phyloP scores from a whole-genome alignment of 2,329 filamentous ascomycete species.

The Ophiobolus disseminans region DNA sequence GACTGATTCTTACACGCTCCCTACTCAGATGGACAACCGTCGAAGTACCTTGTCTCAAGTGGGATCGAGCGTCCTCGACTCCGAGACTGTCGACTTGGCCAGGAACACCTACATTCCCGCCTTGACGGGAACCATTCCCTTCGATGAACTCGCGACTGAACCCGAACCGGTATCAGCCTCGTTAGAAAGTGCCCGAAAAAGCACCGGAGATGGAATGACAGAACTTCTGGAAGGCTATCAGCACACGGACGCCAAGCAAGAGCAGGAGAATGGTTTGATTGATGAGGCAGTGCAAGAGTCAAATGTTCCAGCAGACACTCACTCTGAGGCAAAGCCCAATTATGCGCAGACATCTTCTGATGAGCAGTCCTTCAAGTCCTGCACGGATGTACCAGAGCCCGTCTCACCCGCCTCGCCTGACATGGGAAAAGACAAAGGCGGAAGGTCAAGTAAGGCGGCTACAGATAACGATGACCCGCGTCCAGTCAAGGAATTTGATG shows the following conservation, averaged over 20 bases:
- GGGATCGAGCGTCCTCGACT: constrained; percentile 35
- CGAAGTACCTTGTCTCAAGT: constrained; percentile 36
- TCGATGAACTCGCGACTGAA: constrained; percentile 9
- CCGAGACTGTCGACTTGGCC: constrained; percentile 42
- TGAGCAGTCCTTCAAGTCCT: constrained; percentile 45
- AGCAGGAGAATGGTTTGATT: constrained; percentile 8
- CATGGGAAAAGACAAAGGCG: constrained; percentile 7
- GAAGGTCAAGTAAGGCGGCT: constrained; percentile 22
- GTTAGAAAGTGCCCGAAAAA: constrained; percentile 18
- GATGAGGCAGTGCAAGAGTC: not conserved
- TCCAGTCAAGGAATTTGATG: constrained; percentile 28
- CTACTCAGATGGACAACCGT: constrained; percentile 14
- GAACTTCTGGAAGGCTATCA: constrained; percentile 42
- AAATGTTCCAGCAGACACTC: constrained; percentile 4
- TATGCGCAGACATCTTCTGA: constrained; percentile 41
- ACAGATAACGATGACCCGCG: constrained; percentile 5
- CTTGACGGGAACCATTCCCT: constrained; percentile 22
- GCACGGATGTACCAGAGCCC: constrained; percentile 28
- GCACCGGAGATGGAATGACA: constrained; percentile 43
- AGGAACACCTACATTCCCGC: constrained; percentile 40
- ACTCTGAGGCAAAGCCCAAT: constrained; percentile 21
- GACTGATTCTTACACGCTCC: not conserved
- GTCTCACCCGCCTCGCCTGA: constrained; percentile 7
- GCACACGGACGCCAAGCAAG: constrained; percentile 33
- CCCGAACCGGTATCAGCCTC: constrained; percentile 2